Conservation (phyloP, 768 basidiomycete species). For the Suillus bovinus region DNA sequence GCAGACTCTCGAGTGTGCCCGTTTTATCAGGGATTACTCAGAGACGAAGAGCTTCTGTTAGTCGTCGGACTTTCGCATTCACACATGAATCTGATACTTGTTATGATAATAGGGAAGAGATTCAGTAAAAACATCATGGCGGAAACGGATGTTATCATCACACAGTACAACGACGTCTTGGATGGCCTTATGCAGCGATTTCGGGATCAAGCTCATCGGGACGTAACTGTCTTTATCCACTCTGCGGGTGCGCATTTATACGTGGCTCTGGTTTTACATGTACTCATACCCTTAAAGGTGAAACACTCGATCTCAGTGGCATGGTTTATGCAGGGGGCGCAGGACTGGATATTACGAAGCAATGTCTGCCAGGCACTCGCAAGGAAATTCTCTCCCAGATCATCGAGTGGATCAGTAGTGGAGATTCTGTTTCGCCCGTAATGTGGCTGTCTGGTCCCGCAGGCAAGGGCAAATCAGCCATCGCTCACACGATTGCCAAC, state of each 20-base stretch:
- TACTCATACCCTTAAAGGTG: neutral
- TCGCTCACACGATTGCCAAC: slow-evolving; percentile 21
- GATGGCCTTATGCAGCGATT: slow-evolving; percentile 3
- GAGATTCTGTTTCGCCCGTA: slow-evolving; percentile 4
- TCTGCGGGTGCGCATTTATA: neutral
- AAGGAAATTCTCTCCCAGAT: slow-evolving; percentile 16
- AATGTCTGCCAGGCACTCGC: slow-evolving; percentile 20
- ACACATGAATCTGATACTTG: neutral
- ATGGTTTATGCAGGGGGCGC: slow-evolving; percentile 1
- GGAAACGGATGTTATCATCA: neutral
- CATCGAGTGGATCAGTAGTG: slow-evolving; percentile 13
- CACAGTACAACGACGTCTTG: neutral
- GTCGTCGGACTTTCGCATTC: neutral
- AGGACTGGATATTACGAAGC: neutral
- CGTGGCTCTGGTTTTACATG: neutral
- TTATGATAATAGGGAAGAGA: neutral
- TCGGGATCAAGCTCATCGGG: neutral
- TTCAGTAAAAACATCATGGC: neutral
- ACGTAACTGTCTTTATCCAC: neutral
- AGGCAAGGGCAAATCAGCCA: slow-evolving; percentile 32
- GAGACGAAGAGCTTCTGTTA: slow-evolving; percentile 23
- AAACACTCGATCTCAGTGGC: neutral
- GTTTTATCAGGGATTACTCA: slow-evolving; percentile 30
- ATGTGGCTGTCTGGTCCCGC: slow-evolving; percentile 15
- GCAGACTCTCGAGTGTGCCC: slow-evolving; percentile 27